Evolutionary conservation across 495 filamentous ascomycete genomes (phyloP).

Genomic region (Aspergillus bridgeri): DNA sequence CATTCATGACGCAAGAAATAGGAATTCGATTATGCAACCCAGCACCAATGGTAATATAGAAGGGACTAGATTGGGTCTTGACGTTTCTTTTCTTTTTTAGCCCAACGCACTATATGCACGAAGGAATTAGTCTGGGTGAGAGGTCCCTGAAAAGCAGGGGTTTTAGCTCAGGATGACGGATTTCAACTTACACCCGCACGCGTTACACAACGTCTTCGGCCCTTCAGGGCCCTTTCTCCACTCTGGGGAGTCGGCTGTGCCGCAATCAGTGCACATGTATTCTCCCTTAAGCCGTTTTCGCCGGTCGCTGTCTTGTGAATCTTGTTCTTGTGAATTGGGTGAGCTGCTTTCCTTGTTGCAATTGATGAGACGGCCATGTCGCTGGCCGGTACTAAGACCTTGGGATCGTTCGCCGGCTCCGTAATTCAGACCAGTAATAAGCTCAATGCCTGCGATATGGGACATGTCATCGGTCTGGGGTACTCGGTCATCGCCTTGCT

Average conservation of each 20-base stretch:
- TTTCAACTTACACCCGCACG: constrained; percentile 68
- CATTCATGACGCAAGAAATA: neutral
- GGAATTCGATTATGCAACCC: neutral
- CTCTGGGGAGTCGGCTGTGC: constrained; percentile 89
- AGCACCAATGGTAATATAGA: neutral
- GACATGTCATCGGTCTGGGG: constrained; percentile 68
- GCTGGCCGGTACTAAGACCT: constrained; percentile 83
- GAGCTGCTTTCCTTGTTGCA: constrained; percentile 86
- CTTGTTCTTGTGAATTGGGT: constrained; percentile 57
- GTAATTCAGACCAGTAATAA: constrained; percentile 86
- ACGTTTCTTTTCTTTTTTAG: constrained; percentile 73
- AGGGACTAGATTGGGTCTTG: constrained; percentile 22
- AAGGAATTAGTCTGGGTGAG: neutral
- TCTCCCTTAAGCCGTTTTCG: constrained; percentile 94
- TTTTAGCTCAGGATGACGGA: constrained; percentile 14
- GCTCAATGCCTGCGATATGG: constrained; percentile 86
- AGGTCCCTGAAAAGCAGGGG: neutral
- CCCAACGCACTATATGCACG: constrained; percentile 56
- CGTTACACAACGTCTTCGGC: constrained; percentile 96
- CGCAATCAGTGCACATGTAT: constrained; percentile 95
- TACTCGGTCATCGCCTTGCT: constrained; percentile 76
- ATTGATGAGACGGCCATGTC: constrained; percentile 73
- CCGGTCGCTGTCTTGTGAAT: constrained; percentile 61
- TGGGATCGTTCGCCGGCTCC: constrained; percentile 84
- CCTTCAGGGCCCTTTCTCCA: constrained; percentile 94